Base-by-base conservation (phyloP, 257 asterid genomes). In the Ocimum tenuiflorum region DNA sequence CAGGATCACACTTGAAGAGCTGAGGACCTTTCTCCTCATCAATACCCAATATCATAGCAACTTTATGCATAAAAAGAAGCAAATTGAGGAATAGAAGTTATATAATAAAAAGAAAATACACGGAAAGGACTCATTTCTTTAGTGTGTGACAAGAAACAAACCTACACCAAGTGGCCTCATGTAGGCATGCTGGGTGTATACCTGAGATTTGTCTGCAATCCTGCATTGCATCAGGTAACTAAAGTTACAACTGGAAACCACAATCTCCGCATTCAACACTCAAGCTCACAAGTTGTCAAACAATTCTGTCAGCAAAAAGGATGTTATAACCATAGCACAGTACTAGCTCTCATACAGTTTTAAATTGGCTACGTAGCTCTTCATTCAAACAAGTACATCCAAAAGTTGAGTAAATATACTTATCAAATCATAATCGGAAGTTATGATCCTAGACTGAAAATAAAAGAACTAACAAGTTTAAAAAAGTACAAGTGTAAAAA, bases 151-250 rank as follows among this genome's bases (percentile, higher is more conserved):
- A 43, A 68, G 75, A 49, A 57, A 83, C 97, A 60, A 43, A 94
- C 99, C 97, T 62, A 94, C 82, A 77, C 99, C 99, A 77, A 94
- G 97, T 20, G 99, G 99, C 68, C 99, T 91, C 99, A 94, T 94
- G 65, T 94, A 94, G 46, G 99, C 99, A 75, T 94, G 99, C 65
- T 94, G 99, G 20, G 99, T 94, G 83, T 94, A 94, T 47, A 94
- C 99, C 73, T 94, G 99, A 49, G 99, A 91, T 80, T 94, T 94
- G 83, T 94, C 99, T 1, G 99, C 97, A 65, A 94, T 88, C 99
- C 99, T 94, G 95, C 63, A 76, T 67, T 47, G 3, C 59, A 50
- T 49, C 69, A 59, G 38, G 52, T 39, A 20, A 39, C 22, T 17
- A 54, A 42, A 68, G n/a, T 59, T 65, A 68, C 43, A 58, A 49